Percentiles rank a stretch among this genome's conserved stretches.
Conservation (phyloP, 805 yeast genomes). For the Grigorovia humatica region DNA sequence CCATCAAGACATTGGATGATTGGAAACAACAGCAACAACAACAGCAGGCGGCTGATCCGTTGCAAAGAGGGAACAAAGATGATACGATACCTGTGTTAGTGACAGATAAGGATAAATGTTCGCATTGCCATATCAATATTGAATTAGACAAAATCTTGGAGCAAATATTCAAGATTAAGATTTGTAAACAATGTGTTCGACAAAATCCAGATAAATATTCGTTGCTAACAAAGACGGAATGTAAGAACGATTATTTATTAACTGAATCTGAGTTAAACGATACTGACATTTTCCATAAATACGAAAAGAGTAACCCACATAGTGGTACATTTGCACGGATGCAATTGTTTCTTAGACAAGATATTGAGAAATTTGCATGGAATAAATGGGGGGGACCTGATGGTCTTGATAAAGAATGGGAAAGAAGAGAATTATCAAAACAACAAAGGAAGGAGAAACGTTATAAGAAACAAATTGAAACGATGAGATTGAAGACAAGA, state of each 20-base stretch:
- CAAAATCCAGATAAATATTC: constrained; percentile 80
- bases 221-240: constrained; percentile 87
- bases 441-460: constrained; percentile 65
- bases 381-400: constrained; percentile 92
- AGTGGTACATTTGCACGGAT: constrained; percentile 78
- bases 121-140: constrained; percentile 61
- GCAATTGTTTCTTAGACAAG: constrained; percentile 85
- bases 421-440: constrained; percentile 63
- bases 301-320: constrained; percentile 92
- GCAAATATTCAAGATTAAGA: constrained; percentile 61
- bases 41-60: not conserved
- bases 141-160: constrained; percentile 69
- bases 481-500: constrained; percentile 84
- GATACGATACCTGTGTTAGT: constrained; percentile 27
- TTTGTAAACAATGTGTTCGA: constrained; percentile 70
- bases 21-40: constrained; percentile 42
- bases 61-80: constrained; percentile 40
- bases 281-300: constrained; percentile 49
- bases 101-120: constrained; percentile 61
- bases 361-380: constrained; percentile 87
- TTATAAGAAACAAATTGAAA: constrained; percentile 66
- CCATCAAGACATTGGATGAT: constrained; percentile 38
- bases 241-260: constrained; percentile 79
- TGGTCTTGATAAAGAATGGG: constrained; percentile 87
- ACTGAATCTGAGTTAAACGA: constrained; percentile 92